Percentiles rank a stretch among this genome's conserved stretches.
Evolutionary conservation across 441 rosid genomes (phyloP).

Genomic region (Capsella rubella): DNA sequence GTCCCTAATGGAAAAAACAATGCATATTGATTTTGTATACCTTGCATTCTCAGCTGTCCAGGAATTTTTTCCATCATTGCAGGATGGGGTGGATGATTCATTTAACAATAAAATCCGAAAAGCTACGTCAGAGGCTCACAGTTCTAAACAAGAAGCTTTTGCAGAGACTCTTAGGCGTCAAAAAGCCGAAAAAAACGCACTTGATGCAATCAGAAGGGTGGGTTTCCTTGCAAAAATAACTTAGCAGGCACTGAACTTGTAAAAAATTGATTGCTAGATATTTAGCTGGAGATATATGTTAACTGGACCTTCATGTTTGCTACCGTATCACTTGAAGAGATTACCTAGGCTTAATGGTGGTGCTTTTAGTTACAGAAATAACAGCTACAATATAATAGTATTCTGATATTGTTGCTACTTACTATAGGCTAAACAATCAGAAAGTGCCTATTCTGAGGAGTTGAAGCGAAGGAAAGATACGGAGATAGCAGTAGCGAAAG

Average conservation of each 20-base stretch:
- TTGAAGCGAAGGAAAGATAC: constrained; percentile 68
- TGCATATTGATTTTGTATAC: constrained; percentile 9
- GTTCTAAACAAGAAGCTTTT: constrained; percentile 63
- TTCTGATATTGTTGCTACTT: constrained; percentile 18
- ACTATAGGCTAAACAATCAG: constrained; percentile 70
- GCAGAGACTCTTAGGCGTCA: constrained; percentile 67
- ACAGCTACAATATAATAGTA: neutral
- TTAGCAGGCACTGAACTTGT: neutral
- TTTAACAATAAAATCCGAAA: constrained; percentile 59
- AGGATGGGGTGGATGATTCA: constrained; percentile 69
- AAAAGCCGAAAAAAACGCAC: constrained; percentile 73
- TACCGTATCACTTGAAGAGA: constrained; percentile 29
- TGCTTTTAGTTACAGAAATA: constrained; percentile 21
- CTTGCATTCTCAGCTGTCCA: constrained; percentile 34
- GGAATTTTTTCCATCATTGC: constrained; percentile 40
- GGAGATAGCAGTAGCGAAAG: constrained; percentile 65
- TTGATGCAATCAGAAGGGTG: constrained; percentile 79
- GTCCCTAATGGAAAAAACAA: constrained; percentile 25
- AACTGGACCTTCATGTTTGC: constrained; percentile 29
- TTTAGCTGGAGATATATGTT: constrained; percentile 18
- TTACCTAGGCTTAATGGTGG: constrained; percentile 34
- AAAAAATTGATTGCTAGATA: constrained; percentile 11
- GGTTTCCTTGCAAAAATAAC: constrained; percentile 31
- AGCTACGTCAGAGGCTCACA: constrained; percentile 67
- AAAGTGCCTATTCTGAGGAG: constrained; percentile 65